Evolutionary conservation across 345 rosid genomes (phyloP).

Genomic region (Eucalyptus globulus): DNA sequence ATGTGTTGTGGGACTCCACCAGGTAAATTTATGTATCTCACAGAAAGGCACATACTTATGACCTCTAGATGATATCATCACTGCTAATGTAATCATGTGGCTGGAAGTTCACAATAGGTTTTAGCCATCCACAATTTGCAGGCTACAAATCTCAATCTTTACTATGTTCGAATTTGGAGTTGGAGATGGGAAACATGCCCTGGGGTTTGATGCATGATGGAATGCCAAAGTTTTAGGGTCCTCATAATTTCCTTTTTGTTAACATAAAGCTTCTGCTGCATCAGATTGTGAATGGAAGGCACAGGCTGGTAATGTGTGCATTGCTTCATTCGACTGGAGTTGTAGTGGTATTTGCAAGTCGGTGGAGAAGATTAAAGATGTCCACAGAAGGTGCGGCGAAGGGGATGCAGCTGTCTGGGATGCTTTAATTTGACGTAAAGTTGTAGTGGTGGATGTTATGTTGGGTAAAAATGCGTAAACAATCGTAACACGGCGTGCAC

Average conservation of each 20-base stretch:
- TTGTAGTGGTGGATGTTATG: background rate
- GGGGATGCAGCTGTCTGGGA: slow-evolving; percentile 89
- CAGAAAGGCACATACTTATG: background rate
- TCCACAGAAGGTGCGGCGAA: slow-evolving; percentile 82
- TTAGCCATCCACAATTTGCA: background rate
- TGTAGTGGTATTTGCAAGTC: slow-evolving; percentile 99
- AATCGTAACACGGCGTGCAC: background rate
- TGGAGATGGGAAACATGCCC: background rate
- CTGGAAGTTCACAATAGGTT: background rate
- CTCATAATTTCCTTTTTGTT: background rate
- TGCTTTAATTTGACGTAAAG: slow-evolving; percentile 20
- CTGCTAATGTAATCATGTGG: background rate
- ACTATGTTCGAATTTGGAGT: background rate
- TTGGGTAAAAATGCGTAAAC: background rate
- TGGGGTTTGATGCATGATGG: background rate
- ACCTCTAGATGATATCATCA: background rate
- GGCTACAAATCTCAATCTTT: background rate
- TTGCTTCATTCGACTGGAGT: slow-evolving; percentile 96
- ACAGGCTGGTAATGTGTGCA: slow-evolving; percentile 77
- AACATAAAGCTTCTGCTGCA: background rate
- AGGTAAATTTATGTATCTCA: slow-evolving; percentile 24
- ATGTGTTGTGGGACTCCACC: slow-evolving; percentile 98
- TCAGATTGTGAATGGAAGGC: slow-evolving; percentile 98
- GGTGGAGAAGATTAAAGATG: slow-evolving; percentile 74
- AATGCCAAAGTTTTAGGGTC: background rate